Conservation (phyloP, 2,329 filamentous ascomycete species). For the Myriosclerotinia curreyana region DNA sequence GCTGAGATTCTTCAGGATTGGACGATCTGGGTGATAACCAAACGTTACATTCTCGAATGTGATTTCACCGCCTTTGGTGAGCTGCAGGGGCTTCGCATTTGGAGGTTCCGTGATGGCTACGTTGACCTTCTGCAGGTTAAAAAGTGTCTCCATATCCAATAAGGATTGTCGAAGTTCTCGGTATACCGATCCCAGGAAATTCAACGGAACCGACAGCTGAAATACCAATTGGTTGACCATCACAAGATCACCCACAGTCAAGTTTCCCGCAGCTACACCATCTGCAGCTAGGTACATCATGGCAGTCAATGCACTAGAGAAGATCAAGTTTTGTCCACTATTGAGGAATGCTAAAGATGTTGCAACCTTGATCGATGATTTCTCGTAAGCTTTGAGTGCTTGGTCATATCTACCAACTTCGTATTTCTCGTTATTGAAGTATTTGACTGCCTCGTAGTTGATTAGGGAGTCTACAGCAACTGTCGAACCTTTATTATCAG, state of each 20-base stretch:
- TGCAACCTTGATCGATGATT: constrained; percentile 92
- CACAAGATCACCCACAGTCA: constrained; percentile 94
- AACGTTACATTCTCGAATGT: constrained; percentile 93
- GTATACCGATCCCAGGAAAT: constrained; percentile 98
- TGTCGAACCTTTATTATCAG: constrained; percentile 92
- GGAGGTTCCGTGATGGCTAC: constrained; percentile 76
- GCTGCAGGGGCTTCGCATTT: constrained; percentile 67
- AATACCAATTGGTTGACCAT: constrained; percentile 99
- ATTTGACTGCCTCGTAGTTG: constrained; percentile 99
- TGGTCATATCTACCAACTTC: constrained; percentile 89
- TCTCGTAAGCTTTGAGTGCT: constrained; percentile 81
- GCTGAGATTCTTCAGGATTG: constrained; percentile 79
- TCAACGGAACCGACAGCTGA: constrained; percentile 92
- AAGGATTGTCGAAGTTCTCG: constrained; percentile 91
- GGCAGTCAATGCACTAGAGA: constrained; percentile 84
- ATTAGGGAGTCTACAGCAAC: constrained; percentile 95
- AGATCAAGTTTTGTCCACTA: constrained; percentile 94
- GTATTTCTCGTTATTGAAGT: constrained; percentile 98
- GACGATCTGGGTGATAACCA: constrained; percentile 81
- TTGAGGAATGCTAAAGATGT: constrained; percentile 93
- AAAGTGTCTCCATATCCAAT: constrained; percentile 97
- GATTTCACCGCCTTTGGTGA: constrained; percentile 82
- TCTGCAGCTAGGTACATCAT: constrained; percentile 99
- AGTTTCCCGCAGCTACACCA: constrained; percentile 73
- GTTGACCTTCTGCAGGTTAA: constrained; percentile 96